Base-by-base conservation (phyloP, 2,329 filamentous ascomycete genomes). In the Claviceps quebecensis region DNA sequence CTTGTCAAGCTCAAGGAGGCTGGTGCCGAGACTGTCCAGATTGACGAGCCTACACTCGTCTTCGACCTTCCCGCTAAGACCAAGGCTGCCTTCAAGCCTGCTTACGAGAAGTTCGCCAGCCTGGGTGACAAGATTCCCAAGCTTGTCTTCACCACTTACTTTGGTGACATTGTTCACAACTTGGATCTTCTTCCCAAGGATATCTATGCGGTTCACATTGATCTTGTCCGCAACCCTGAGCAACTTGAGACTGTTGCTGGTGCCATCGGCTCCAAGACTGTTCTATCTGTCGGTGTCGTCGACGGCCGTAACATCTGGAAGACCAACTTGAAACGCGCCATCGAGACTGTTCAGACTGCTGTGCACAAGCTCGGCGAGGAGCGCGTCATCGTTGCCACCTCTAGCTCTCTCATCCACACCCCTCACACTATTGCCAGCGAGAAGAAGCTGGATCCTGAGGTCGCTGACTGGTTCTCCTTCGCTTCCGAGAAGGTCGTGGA, bases 271-370 rank as follows among this genome's bases (percentile, higher is more conserved):
- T 73, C 87, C 68, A 88, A 89, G 70, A 94, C 95, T 68, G 72
- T 89, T 61, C 84, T 98, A 59, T 98, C 93, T 59, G 86, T 83
- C 58, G 93, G 93, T 87, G 86, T 98, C 62, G 93, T 98, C 60
- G 90, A 98, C 64, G 93, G 93, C 65, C 89, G 93, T 66, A 98
- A 98, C 81, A 97, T 98, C 79, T 98, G 93, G 93, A 98, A 98
- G 87, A 96, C 89, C 74, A 95, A 97, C 84, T 86, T 96, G 76
- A 86, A 95, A 81, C 82, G 81, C 64, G 89, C 93, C 65, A 94
- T 98, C 59, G 90, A 93, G 77, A 81, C 76, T 58, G 85, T 93
- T 56, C 88, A 97, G 81, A 76, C 81, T 54, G 93, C 91, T 58
- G 76, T 97, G 64, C 87, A 96, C 77, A 80, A 95, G 77, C 82